Conservation (phyloP, 1,284 basidiomycete genomes). For the Sphagnurus paluster region DNA sequence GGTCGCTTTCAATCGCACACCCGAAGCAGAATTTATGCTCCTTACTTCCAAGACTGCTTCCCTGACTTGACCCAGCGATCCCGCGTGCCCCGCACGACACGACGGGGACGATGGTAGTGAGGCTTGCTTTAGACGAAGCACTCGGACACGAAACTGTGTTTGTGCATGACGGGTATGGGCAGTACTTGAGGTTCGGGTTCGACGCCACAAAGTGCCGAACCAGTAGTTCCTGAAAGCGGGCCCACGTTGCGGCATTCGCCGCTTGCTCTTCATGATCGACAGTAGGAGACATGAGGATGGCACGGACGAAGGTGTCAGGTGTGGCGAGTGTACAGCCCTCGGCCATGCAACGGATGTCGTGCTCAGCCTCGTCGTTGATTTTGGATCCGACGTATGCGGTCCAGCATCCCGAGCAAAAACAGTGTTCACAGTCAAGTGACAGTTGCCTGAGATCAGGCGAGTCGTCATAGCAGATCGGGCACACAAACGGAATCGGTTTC, state of each 20-base stretch:
- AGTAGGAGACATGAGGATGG: slow-evolving; percentile 31
- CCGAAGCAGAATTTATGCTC: slow-evolving; percentile 90
- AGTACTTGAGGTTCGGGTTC: slow-evolving; percentile 86
- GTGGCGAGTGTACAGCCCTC: slow-evolving; percentile 83
- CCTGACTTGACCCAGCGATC: slow-evolving; percentile 28
- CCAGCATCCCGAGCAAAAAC: slow-evolving; percentile 90
- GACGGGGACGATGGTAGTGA: slow-evolving; percentile 84
- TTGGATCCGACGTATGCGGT: slow-evolving; percentile 82
- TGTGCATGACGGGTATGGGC: slow-evolving; percentile 84
- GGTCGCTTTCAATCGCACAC: slow-evolving; percentile 83
- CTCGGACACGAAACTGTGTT: slow-evolving; percentile 87
- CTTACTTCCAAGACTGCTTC: slow-evolving; percentile 35
- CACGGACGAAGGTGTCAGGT: slow-evolving; percentile 60
- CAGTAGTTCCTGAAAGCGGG: slow-evolving; percentile 83
- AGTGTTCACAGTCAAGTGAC: slow-evolving; percentile 76
- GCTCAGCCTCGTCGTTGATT: slow-evolving; percentile 89
- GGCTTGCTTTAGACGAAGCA: slow-evolving; percentile 71
- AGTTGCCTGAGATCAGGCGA: slow-evolving; percentile 56
- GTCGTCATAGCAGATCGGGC: slow-evolving; percentile 91
- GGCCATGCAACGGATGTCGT: slow-evolving; percentile 91
- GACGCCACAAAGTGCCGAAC: slow-evolving; percentile 91
- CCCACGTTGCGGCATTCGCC: slow-evolving; percentile 48
- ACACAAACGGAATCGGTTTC: slow-evolving; percentile 63
- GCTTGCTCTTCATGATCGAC: slow-evolving; percentile 34
- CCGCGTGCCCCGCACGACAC: slow-evolving; percentile 77